Evolutionary conservation across 148 eudicot species (phyloP), one percentile per base, ranked within the genome.

Genomic region (Silene conica): DNA sequence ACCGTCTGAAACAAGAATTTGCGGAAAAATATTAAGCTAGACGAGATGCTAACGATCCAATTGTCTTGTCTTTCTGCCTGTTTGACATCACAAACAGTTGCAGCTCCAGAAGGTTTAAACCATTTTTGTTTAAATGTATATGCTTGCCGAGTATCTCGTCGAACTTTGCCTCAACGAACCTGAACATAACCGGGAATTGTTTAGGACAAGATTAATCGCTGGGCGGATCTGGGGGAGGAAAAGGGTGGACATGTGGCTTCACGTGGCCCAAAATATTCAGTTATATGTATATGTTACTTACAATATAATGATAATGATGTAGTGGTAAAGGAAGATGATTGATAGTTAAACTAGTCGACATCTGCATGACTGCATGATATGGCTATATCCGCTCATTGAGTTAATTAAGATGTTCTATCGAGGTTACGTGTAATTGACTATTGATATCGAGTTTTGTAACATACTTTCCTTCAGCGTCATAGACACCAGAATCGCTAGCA

Each of bases 381-480:
- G 14, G 55, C 55, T 50, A 13, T 50, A 50, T 12, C 55, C 5
- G 16, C 16, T 48, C 3, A 48, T 12, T 50, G 55, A 38, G 43
- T 38, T 38, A 38, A 6, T 38, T 38, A 2, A 38, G 43, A 38
- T 38, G 43, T 38, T 6, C 0, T 50, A 9, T 12, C 15, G 55
- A 50, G 55, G 0, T 50, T 50, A 12, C 8, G 55, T 14, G 18
- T 12, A 31, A 3, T 28, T 63, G 43, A 26, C 28, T 1, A 26
- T 26, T 26, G 28, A 26, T 2, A 26, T 26, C 28, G 28, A 63
- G n/a, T 4, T 63, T 63, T 60, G 15, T 60, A 59, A 63, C 69
- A 15, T 86, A 91, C 97, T 90, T 91, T 82, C 93, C 97, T 67
- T 91, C 77, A 13, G 69, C 22, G 73, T 91, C 97, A 34, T 88